Base-by-base conservation (phyloP, 257 asterid genomes). In the Rauvolfia tetraphylla region DNA sequence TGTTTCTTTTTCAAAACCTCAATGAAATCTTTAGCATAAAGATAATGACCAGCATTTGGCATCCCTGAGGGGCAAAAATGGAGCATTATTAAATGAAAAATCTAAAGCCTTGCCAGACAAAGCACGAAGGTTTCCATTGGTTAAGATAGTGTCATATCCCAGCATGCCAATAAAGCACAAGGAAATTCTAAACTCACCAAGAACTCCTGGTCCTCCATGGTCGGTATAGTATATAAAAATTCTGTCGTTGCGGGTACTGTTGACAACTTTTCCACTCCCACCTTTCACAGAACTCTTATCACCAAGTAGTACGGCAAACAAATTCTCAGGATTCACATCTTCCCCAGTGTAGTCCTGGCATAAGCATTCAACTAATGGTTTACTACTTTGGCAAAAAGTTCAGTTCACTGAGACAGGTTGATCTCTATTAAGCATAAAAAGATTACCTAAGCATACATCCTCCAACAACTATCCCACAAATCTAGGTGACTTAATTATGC, bases 181-280 rank as follows among this genome's bases (percentile, higher is more conserved):
- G 34, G 25, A 5, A 68, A 27, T 9, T 75, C 12, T 66, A 6
- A 9, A 80, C 91, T 78, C 81, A 94, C 98, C 98, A 4, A 95
- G 97, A 3, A 92, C 95, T 71, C 99, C 99, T 0, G 98, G 92
- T 38, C 97, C 99, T 29, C 99, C 99, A 68, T 95, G 99, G 77
- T 95, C 99, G 1, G 97, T 80, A 74, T 95, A 95, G 81, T 91
- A 95, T 9, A 95, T 39, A 54, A 95, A 95, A 76, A 95, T 89
- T 77, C 96, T 83, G 81, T 95, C 98, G 44, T 87, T 79, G 1
- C 90, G 86, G n/a, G 80, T 85, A 76, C 96, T 95, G 11, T 89
- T 67, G 3, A 95, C 84, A 5, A 95, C 96, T 81, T 95, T 92
- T 12, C 97, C 90, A 33, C 90, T 91, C 71, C 97, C 98, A 34